phyloP scores from a whole-genome alignment of 257 asterid species.

The Ocimum tenuiflorum region DNA sequence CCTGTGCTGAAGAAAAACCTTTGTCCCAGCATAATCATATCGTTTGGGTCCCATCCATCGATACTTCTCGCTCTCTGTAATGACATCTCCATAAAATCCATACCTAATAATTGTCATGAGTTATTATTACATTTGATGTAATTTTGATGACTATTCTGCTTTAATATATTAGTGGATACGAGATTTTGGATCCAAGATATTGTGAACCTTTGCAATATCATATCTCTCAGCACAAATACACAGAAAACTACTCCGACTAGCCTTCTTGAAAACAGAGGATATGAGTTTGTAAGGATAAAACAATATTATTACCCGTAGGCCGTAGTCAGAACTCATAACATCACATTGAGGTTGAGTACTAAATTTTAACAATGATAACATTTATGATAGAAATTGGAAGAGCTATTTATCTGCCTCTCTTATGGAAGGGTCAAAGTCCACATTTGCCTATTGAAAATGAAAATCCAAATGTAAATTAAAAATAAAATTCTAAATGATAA shows the following conservation, averaged over 20 bases:
- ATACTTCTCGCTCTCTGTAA: slow-evolving; percentile 86
- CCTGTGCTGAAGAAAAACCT: slow-evolving; percentile 95
- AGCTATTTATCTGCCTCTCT: background rate
- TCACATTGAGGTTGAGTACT: background rate
- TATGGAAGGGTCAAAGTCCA: background rate
- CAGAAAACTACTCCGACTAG: background rate
- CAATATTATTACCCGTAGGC: background rate
- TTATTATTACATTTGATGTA: slow-evolving; percentile 2
- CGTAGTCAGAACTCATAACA: background rate
- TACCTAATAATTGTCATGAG: slow-evolving; percentile 45
- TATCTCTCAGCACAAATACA: background rate
- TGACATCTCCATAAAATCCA: slow-evolving; percentile 97
- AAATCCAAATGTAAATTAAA: background rate
- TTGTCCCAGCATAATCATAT: slow-evolving; percentile 95
- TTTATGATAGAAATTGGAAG: background rate
- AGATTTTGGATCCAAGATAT: background rate
- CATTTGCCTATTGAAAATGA: background rate
- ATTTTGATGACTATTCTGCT: no score
- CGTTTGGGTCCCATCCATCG: slow-evolving; percentile 99
- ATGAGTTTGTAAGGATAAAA: background rate
- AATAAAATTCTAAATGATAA: background rate
- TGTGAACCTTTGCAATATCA: background rate
- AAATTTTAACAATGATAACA: background rate
- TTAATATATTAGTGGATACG: no score
- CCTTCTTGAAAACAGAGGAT: background rate